Evolutionary conservation across 345 rosid genomes (phyloP).

Genomic region (Geranium brycei): DNA sequence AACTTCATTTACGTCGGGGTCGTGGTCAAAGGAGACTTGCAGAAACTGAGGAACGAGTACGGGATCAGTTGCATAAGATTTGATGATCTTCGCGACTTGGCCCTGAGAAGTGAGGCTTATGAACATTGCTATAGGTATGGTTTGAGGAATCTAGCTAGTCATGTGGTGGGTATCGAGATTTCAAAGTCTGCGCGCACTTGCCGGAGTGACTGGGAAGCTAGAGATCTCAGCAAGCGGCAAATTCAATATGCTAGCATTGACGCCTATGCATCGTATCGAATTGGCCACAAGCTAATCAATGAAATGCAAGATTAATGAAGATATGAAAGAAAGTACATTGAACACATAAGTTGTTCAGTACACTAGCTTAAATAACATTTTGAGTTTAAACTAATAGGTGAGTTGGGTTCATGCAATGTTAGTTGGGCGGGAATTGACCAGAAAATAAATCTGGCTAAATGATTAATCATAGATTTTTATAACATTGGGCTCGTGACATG

Average conservation of each 20-base stretch:
- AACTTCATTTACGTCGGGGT: slow-evolving; percentile 19
- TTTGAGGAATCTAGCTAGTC: slow-evolving; percentile 10
- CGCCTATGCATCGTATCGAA: slow-evolving; percentile 21
- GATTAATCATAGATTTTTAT: too few relatives aligned
- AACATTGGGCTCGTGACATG: too few relatives aligned
- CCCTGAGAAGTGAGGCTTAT: slow-evolving; percentile 7
- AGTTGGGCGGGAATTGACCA: too few relatives aligned
- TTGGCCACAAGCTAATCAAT: slow-evolving; percentile 12
- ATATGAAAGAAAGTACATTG: too few relatives aligned
- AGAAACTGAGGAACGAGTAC: slow-evolving; percentile 18
- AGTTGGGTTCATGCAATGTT: too few relatives aligned
- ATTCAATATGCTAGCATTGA: slow-evolving; percentile 27
- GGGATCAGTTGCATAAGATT: slow-evolving; percentile 9
- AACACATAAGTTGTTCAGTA: too few relatives aligned
- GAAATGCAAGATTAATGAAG: slow-evolving; percentile 7
- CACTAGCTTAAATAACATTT: too few relatives aligned
- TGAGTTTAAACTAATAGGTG: too few relatives aligned
- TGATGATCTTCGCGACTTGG: slow-evolving; percentile 14
- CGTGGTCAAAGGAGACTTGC: slow-evolving; percentile 14
- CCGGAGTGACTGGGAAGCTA: slow-evolving; percentile 22
- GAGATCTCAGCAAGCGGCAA: slow-evolving; percentile 13
- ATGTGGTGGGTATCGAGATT: slow-evolving; percentile 13
- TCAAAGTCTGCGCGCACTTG: slow-evolving; percentile 12
- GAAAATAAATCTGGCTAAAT: too few relatives aligned
- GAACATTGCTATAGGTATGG: slow-evolving; percentile 15